Evolutionary conservation across 2,329 filamentous ascomycete genomes (phyloP), one percentile per base, ranked within the genome.

Genomic region (Talaromyces amestolkiae): DNA sequence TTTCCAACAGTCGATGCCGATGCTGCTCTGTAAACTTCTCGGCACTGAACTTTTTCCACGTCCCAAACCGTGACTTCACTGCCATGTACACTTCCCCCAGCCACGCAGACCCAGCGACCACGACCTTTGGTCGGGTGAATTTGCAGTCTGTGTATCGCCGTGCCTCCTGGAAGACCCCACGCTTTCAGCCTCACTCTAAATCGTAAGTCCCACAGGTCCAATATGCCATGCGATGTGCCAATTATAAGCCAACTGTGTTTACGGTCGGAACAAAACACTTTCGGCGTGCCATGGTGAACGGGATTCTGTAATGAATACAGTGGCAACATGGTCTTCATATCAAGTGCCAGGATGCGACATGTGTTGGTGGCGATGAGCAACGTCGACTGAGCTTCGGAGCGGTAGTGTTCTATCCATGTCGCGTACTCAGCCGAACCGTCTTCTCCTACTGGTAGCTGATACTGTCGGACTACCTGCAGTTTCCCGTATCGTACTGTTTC

Each of bases 181-280:
- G 89, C 91, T 75, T 91, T 93, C 27, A 98, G 82, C 24, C 92
- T 87, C 71, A 98, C 86, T 69, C 88, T 90, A 83, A 99, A 99
- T n/a, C 95, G 90, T 47, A 99, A 83, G 77, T 99, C 95, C 95
- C 95, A 99, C 1, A 99, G 84, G 74, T 96, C 91, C 8, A 99
- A 82, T 33, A 98, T 89, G 41, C 96, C 95, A 74, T 98, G 93
- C 0, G 92, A 92, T 0, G 96, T 99, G 41, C 93, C 95, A 0
- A 98, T 80, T 1, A 96, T 85, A 3, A 99, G 82, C 95, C 95
- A 99, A 73, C 95, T 93, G 60, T 91, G 89, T 74, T 89, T 91
- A 65, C 87, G 86, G 73, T 97, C 93, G 37, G 97, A 85, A 72
- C 91, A 94, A 77, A 99, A 97, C 70, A 92, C 95, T 0, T 92